Conservation (phyloP, 768 basidiomycete genomes). For the Galerina sulciceps region DNA sequence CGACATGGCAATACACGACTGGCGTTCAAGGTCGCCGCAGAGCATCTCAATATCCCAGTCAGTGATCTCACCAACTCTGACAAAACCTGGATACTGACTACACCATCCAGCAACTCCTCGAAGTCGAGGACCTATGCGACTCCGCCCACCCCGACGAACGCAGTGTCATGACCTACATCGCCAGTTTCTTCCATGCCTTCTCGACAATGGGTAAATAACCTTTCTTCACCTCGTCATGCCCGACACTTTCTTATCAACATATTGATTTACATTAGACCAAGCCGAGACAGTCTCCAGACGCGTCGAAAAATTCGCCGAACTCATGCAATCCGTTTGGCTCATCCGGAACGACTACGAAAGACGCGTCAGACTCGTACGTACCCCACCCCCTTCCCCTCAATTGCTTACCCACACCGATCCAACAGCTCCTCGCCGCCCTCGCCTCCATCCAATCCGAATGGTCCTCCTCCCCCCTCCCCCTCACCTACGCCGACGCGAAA, state of each 20-base stretch:
- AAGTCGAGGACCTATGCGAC: conserved; percentile 95
- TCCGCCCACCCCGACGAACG: conserved; percentile 90
- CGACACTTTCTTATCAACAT: too few species aligned
- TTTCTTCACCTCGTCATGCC: not conserved
- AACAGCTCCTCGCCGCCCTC: conserved; percentile 69
- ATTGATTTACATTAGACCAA: conserved; percentile 63
- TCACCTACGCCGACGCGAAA: conserved; percentile 84
- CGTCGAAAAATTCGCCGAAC: conserved; percentile 94
- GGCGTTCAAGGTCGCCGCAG: conserved; percentile 87
- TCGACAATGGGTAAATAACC: conserved; percentile 84
- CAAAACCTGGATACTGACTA: not conserved
- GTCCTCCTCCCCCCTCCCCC: conserved; percentile 65
- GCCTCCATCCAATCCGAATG: conserved; percentile 71
- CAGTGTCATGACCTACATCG: conserved; percentile 97
- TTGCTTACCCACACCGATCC: conserved; percentile 5
- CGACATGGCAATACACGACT: conserved; percentile 82
- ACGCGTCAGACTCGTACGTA: conserved; percentile 69
- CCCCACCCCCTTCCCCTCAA: not conserved
- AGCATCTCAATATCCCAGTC: conserved; percentile 91
- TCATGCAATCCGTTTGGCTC: conserved; percentile 92
- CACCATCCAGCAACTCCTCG: conserved; percentile 73
- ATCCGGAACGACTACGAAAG: conserved; percentile 92
- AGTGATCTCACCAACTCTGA: conserved; percentile 28
- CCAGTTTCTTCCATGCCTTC: conserved; percentile 97
- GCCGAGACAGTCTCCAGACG: conserved; percentile 92